These are phyloP conservation scores for Russula foetens DNA, from an alignment of 768 basidiomycete species.

Conservation along the genomic window DNA sequence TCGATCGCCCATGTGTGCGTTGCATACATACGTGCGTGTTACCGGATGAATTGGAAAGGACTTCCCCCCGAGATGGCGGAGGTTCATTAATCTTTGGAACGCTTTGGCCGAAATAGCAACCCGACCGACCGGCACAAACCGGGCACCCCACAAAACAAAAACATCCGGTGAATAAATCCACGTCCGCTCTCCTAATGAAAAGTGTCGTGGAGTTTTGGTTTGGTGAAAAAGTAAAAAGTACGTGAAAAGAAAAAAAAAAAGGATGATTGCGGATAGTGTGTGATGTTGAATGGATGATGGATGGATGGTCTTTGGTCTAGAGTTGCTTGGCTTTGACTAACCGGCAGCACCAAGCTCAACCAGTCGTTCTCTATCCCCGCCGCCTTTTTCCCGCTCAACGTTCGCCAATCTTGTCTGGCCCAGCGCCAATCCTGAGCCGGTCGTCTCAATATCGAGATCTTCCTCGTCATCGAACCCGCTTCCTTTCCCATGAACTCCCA, in stretches of 20 bases:
- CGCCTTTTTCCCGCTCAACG: conserved; percentile 13
- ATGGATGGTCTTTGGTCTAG: neutral
- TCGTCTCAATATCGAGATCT: conserved; percentile 15
- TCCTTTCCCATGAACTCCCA: conserved; percentile 27
- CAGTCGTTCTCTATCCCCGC: conserved; percentile 4
- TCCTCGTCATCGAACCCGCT: conserved; percentile 17
- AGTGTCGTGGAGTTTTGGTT: too few species aligned
- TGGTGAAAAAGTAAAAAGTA: too few species aligned
- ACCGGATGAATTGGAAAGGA: neutral
- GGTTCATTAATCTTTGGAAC: conserved; percentile 7
- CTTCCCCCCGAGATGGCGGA: conserved; percentile 1
- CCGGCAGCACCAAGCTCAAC: neutral
- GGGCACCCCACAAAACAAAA: neutral
- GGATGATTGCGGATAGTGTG: neutral
- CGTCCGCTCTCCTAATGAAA: too few species aligned
- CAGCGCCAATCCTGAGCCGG: conserved; percentile 15
- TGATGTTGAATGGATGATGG: neutral
- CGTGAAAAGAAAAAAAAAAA: neutral
- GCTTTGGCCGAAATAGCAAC: neutral
- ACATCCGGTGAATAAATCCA: neutral
- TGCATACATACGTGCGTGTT: too few species aligned
- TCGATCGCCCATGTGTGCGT: neutral
- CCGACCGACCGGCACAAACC: neutral
- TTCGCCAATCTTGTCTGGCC: conserved; percentile 12
- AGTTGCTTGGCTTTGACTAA: neutral